Evolutionary conservation across 148 eudicot species (phyloP), one percentile per base, ranked within the genome.

Genomic region (Rheum nobile): DNA sequence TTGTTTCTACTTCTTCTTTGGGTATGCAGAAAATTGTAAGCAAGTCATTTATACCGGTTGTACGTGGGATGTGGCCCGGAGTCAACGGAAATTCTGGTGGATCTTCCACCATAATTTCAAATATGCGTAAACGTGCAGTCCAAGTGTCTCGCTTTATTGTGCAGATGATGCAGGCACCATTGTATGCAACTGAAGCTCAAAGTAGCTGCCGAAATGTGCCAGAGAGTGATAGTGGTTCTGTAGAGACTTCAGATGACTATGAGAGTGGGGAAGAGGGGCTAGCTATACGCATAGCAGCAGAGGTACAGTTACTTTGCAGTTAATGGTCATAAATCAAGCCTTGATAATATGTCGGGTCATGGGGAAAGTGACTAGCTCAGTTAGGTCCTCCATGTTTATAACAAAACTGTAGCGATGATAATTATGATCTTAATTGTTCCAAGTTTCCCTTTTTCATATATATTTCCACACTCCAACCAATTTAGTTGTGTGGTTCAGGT

Each of bases 101-200:
- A 38, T 87, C 97, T 73, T 10, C 85, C 7, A 57, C 77, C 61
- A 76, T 85, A 82, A 84, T 92, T 67, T 90, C 97, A 67, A 88
- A 82, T 74, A 82, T 85, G 96, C 93, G 99, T 24, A 95, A 90
- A 81, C 89, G 86, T 84, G 99, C 97, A 69, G 86, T 84, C 42
- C 99, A 92, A 81, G 96, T 89, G 57, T 87, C 99, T 75, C 99
- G 86, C 29, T 92, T 95, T 79, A 95, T 95, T 91, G 72, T 95
- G 76, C 97, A 95, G 79, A 92, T 95, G 99, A 84, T 95, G 84
- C 92, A 92, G 79, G 83, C 90, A 75, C 88, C 86, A 57, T 70
- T 92, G 73, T 87, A 88, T 34, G 71, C 74, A 73, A 88, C 84
- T 74, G 92, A 82, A 67, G 74, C 73, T 68, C 82, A 77, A 46